A percentile compares a stretch with the other conserved stretches of the same genome.
Conservation (phyloP, 257 asterid species). For the Jacaranda copaia region DNA sequence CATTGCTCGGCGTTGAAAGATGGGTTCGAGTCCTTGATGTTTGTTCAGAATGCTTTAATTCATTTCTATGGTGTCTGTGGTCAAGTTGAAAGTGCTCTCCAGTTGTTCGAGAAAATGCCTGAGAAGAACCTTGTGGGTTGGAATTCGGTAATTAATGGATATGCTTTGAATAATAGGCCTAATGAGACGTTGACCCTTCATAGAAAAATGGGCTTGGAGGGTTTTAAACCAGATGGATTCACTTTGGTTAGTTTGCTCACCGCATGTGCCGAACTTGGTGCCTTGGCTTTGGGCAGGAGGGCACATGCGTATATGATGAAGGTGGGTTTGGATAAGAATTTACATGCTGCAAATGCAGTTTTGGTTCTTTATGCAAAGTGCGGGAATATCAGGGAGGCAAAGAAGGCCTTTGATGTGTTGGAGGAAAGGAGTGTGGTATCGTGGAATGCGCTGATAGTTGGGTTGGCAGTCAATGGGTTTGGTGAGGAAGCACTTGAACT, state of each 20-base stretch:
- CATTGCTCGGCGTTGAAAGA: slow-evolving; percentile 65
- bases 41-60: slow-evolving; percentile 79
- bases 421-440: slow-evolving; percentile 69
- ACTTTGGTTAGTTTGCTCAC: slow-evolving; percentile 85
- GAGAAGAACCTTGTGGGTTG: slow-evolving; percentile 76
- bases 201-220: slow-evolving; percentile 54
- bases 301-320: slow-evolving; percentile 72
- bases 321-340: slow-evolving; percentile 66
- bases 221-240: slow-evolving; percentile 77
- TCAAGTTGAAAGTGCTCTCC: slow-evolving; percentile 61
- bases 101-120: slow-evolving; percentile 65
- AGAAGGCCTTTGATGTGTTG: slow-evolving; percentile 63
- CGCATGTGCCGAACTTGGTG: slow-evolving; percentile 83
- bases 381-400: slow-evolving; percentile 69
- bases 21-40: slow-evolving; percentile 74
- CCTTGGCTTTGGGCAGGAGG: slow-evolving; percentile 74
- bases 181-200: slow-evolving; percentile 64
- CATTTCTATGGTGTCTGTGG: slow-evolving; percentile 79
- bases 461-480: slow-evolving; percentile 79
- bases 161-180: slow-evolving; percentile 72
- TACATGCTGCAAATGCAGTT: slow-evolving; percentile 72
- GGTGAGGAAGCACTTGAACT: slow-evolving; percentile 71
- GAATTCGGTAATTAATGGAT: slow-evolving; percentile 76
- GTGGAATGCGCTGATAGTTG: slow-evolving; percentile 76
- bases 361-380: slow-evolving; percentile 78